Percentiles rank a stretch among this genome's conserved stretches.
These are phyloP conservation scores for Sordariomycetes sp. DNA, from an alignment of 2,329 filamentous ascomycete genomes.

Conservation along the genomic window DNA sequence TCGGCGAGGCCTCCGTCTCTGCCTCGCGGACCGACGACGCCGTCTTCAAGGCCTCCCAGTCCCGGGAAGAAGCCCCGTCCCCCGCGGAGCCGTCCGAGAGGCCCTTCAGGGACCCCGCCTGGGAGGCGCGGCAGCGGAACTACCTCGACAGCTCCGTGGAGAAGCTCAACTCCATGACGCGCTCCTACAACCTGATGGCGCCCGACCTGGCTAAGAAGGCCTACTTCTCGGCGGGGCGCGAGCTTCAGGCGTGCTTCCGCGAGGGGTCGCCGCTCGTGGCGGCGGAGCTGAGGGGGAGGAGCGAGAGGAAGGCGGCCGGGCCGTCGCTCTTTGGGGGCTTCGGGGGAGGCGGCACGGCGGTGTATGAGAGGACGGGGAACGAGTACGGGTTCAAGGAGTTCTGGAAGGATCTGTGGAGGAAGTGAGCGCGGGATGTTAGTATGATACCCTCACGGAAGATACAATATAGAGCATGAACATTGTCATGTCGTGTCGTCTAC, in stretches of 20 bases:
- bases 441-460: not conserved
- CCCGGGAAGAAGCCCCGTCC: not conserved
- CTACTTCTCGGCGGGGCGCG: constrained; percentile 75
- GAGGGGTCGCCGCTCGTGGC: constrained; percentile 74
- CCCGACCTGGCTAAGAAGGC: constrained; percentile 88
- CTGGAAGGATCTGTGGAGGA: constrained; percentile 68
- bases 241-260: constrained; percentile 71
- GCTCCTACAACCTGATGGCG: constrained; percentile 92
- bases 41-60: not conserved
- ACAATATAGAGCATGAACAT: too few species aligned
- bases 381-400: constrained; percentile 84
- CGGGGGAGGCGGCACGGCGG: constrained; percentile 43
- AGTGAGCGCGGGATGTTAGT: constrained; percentile 3
- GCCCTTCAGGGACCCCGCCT: constrained; percentile 70
- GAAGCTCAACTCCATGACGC: constrained; percentile 67
- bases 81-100: not conserved
- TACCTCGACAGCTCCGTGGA: constrained; percentile 70
- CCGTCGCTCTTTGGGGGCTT: constrained; percentile 18
- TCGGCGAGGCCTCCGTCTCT: constrained; percentile 35
- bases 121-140: constrained; percentile 60
- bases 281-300: constrained; percentile 60
- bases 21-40: not conserved
- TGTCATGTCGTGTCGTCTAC: too few species aligned
- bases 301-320: constrained; percentile 31
- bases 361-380: constrained; percentile 64